Evolutionary conservation across 2,329 filamentous ascomycete species (phyloP), one percentile per base, ranked within the genome.

Genomic region (Ophiognomonia clavigignenti-juglandacearum): DNA sequence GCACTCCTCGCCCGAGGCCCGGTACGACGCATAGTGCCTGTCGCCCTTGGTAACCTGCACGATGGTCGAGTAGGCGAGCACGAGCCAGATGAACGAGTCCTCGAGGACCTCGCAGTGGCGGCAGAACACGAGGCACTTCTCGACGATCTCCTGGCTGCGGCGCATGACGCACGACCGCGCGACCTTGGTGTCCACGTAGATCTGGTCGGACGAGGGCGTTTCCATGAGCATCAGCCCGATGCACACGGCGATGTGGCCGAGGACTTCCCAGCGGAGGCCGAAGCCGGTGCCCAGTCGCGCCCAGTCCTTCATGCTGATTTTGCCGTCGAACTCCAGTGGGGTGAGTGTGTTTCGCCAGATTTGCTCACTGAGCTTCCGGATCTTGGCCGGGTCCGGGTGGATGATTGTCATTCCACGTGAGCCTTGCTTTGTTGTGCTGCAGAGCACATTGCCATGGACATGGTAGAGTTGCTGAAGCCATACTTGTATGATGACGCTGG

Each of bases 211-310:
- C 3, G 59, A 52, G 7, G 61, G 57, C 9, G 59, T 49, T 5
- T 57, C 57, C 19, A 45, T 56, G 6, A 57, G 57, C 42, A 57
- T 61, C 22, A 58, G 51, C 8, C 62, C 63, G 9, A 59, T 54
- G 19, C 57, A 47, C 3, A 55, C 53, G 18, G 62, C 61, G 37
- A 65, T 60, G 37, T 64, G 46, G 6, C 62, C 63, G 22, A 65
- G 56, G n/a, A 64, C 58, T 32, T 65, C 62, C 64, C 64, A 65
- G 37, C 64, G 56, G 32, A 65, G 56, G 27, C 61, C 59, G 31
- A 54, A 53, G 1, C 63, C 63, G 2, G 59, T 62, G 5, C 54
- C 56, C 23, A 57, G 51, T 6, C 50, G 51, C 20, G 59, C 57
- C 59, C 59, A 66, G 29, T 60, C 48, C 38, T 55, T 45, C 3